Percentiles rank a stretch among this genome's conserved stretches.
Evolutionary conservation across 257 asterid genomes (phyloP).

Genomic region (Prunella vulgaris): DNA sequence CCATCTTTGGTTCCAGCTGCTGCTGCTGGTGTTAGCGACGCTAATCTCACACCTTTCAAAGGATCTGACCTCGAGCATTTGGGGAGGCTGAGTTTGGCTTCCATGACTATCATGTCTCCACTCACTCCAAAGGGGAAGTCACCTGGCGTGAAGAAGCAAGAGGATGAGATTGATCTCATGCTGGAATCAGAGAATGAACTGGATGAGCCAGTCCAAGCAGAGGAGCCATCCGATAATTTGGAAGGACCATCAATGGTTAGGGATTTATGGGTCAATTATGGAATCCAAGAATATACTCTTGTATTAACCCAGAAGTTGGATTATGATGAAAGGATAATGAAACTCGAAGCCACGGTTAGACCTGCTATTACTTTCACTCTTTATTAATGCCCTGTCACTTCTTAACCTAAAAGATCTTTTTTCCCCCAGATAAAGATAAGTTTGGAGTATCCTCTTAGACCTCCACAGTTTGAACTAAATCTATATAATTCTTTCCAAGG

Average conservation of each 20-base stretch:
- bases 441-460: constrained; percentile 84
- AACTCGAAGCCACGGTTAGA: constrained; percentile 79
- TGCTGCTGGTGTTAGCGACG: constrained; percentile 31
- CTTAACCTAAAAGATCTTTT: background rate
- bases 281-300: constrained; percentile 59
- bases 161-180: constrained; percentile 72
- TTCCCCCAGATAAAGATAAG: constrained; percentile 64
- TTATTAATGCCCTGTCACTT: constrained; percentile 5
- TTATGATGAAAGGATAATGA: constrained; percentile 40
- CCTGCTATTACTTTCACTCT: constrained; percentile 11
- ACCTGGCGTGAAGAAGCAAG: constrained; percentile 58
- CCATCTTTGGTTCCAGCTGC: constrained; percentile 53
- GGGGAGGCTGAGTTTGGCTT: constrained; percentile 54
- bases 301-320: constrained; percentile 51
- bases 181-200: constrained; percentile 75
- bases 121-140: constrained; percentile 54
- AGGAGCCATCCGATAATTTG: constrained; percentile 39
- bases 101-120: constrained; percentile 64
- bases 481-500: constrained; percentile 38
- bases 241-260: constrained; percentile 27
- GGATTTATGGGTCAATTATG: constrained; percentile 56
- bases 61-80: constrained; percentile 48
- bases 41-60: constrained; percentile 36
- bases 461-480: constrained; percentile 63
- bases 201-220: constrained; percentile 59